Conservation (phyloP, 2,329 filamentous ascomycete genomes). For the Fonsecaea erecta region DNA sequence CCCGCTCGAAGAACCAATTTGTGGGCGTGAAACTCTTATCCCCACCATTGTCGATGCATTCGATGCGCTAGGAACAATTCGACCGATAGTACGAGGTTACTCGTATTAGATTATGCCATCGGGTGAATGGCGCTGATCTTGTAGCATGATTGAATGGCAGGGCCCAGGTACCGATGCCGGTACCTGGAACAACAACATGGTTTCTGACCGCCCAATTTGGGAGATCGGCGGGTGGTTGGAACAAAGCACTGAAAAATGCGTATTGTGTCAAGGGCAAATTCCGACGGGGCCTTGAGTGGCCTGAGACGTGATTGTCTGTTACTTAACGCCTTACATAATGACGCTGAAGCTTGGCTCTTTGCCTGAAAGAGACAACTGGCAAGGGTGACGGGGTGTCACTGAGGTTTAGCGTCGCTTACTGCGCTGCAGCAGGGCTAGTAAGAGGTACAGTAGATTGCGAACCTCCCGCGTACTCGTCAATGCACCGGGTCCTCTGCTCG, state of each 20-base stretch:
- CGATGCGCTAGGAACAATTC: background rate
- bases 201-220: background rate
- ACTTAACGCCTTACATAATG: slow-evolving; percentile 16
- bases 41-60: background rate
- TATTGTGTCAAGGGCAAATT: background rate
- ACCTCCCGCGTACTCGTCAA: too few species aligned
- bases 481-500: too few species aligned
- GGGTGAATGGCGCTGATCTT: background rate
- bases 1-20: background rate
- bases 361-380: background rate
- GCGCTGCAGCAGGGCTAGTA: slow-evolving; percentile 1
- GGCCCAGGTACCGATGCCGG: background rate
- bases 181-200: background rate
- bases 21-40: background rate
- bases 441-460: background rate
- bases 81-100: background rate
- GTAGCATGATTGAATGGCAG: background rate
- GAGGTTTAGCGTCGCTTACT: slow-evolving; percentile 3
- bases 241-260: background rate
- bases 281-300: background rate
- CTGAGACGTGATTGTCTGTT: background rate
- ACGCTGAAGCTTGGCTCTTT: background rate
- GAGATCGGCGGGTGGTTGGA: background rate
- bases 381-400: background rate
- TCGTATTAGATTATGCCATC: background rate